Percentiles rank a stretch among this genome's conserved stretches.
phyloP scores from a whole-genome alignment of 2,329 filamentous ascomycete genomes.

The Bisporella sp. region DNA sequence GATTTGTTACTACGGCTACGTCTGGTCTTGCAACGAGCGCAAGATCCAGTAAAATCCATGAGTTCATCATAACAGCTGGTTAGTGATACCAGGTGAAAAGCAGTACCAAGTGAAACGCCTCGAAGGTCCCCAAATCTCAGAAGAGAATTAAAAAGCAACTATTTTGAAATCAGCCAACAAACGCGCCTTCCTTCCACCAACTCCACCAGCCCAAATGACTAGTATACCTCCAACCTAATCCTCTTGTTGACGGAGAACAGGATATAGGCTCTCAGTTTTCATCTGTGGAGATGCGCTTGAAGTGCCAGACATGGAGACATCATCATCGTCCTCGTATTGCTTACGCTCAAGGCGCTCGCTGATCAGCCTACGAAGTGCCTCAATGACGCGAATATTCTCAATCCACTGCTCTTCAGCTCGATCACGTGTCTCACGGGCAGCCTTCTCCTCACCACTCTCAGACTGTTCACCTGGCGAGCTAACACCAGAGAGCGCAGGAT shows the following conservation, averaged over 20 bases:
- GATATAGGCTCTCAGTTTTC: conserved; percentile 15
- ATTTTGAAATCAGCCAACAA: too few species aligned
- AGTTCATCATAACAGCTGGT: too few species aligned
- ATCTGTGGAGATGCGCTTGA: conserved; percentile 6
- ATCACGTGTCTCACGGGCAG: conserved; percentile 53
- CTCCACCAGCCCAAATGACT: too few species aligned
- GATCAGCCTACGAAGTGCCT: conserved; percentile 52
- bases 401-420: conserved; percentile 59
- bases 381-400: conserved; percentile 58
- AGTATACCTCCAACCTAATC: conserved; percentile 7
- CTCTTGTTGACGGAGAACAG: conserved; percentile 16
- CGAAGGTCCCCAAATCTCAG: too few species aligned
- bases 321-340: conserved; percentile 37
- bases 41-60: too few species aligned
- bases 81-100: too few species aligned
- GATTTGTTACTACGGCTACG: too few species aligned
- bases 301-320: conserved; percentile 14
- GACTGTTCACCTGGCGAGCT: conserved; percentile 50
- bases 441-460: conserved; percentile 42
- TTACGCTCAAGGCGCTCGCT: conserved; percentile 47
- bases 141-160: too few species aligned
- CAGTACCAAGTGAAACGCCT: too few species aligned
- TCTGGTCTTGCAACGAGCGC: too few species aligned
- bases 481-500: conserved; percentile 30
- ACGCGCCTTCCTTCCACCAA: too few species aligned